Evolutionary conservation across 2,329 filamentous ascomycete species (phyloP), one percentile per base, ranked within the genome.

Genomic region (Thelonectria rubi): DNA sequence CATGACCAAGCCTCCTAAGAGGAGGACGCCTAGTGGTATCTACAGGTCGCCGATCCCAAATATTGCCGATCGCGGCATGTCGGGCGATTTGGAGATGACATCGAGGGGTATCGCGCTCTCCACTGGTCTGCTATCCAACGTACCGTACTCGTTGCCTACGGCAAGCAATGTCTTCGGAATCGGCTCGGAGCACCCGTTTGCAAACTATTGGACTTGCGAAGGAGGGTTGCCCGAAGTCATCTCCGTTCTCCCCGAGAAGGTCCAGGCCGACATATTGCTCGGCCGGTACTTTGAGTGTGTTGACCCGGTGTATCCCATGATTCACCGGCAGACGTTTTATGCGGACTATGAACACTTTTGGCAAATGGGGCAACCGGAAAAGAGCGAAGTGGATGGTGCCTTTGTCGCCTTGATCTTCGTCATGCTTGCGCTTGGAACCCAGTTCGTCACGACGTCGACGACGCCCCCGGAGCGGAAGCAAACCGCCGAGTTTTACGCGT

Each of bases 121-220:
- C 3, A 86, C 81, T 8, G 86, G 86, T 18, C 81, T 93, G 11
- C 80, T 93, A 47, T 92, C 90, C 52, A 88, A 92, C 70, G 84
- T 93, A 3, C 89, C 91, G 0, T 91, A 90, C 72, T 90, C 90
- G 0, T 82, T 86, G 43, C 86, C 89, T 10, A 88, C 88, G 7
- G 88, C 89, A 1, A 91, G 89, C 57, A 92, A 92, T 66, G 89
- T 93, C 57, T 94, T 94, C 72, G 91, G 91, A n/a, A 88, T 93
- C 65, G 91, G 90, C 14, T 88, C 89, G 1, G 89, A 92, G 72
- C 90, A 93, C 72, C 91, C 90, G 0, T 93, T 93, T 73, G 88
- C 90, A 70, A 94, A 94, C 73, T 94, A 94, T 76, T 94, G 91
- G 91, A 94, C 91, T 3, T 92, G 89, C 70, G 85, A 89, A 63